Base-by-base conservation (phyloP, 768 basidiomycete genomes). In the Auriscalpium microsporum region DNA sequence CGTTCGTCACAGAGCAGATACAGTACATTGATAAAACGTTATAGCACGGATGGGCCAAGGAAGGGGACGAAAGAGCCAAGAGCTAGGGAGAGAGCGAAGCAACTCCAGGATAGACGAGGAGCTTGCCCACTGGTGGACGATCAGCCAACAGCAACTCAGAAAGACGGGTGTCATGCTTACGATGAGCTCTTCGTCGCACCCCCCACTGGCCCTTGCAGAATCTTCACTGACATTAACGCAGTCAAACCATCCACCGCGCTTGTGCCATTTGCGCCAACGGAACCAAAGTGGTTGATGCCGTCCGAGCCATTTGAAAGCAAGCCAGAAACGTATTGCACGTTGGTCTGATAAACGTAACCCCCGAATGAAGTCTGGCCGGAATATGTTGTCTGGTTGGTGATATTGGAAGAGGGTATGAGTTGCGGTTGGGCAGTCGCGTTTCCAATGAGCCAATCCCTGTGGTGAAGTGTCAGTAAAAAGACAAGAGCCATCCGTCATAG, bases 221-320 rank as follows among this genome's bases (percentile, higher is more conserved):
- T 83, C 63, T 77, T 79, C 48, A 94, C 84, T 1, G 81, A 82
- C 60, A 94, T 60, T 1, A 96, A 72, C 0, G 88, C 90, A 4
- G 94, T 86, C 10, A 91, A 72, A 1, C 94, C 94, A 65, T 97
- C 94, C 1, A 83, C 74, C 2, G 90, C 80, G 58, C 78, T 81
- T n/a, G 70, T 66, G n/a, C 74, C 71, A 52, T 78, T 68, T 7
- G 75, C 67, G 10, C 65, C 72, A 6, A 90, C 89, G 8, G 70
- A 72, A 8, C 69, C 38, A 60, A 76, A 78, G 67, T 91, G 88
- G 65, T 90, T 91, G 50, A 91, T 79, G 3, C 80, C 85, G 8
- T 71, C 63, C 56, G 82, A 90, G 1, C 82, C 77, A 62, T 92
- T 87, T 56, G 73, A 65, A n/a, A 93, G 73, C 51, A 89, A 63